phyloP scores from a whole-genome alignment of 2,329 filamentous ascomycete species.

The Thermothelomyces thermophilus region DNA sequence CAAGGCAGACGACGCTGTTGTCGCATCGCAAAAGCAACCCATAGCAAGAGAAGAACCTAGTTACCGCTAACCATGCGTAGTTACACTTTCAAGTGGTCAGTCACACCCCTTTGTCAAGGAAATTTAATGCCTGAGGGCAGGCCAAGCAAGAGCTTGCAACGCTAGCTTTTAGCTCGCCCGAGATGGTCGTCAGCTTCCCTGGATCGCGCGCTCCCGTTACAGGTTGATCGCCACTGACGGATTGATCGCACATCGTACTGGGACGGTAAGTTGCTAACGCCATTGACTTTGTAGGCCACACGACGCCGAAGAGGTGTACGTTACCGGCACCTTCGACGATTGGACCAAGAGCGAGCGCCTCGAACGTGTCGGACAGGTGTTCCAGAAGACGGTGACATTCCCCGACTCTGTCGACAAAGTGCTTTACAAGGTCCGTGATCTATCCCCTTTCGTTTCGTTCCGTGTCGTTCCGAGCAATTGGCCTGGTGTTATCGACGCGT shows the following conservation, averaged over 20 bases:
- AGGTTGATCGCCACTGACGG: too few relatives aligned
- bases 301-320: slow-evolving; percentile 77
- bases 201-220: too few relatives aligned
- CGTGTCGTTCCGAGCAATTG: neutral
- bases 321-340: slow-evolving; percentile 92
- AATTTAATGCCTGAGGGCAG: too few relatives aligned
- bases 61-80: slow-evolving; percentile 46
- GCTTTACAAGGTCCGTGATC: slow-evolving; percentile 76
- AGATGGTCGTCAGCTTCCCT: too few relatives aligned
- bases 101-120: neutral
- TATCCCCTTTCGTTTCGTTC: slow-evolving; percentile 11
- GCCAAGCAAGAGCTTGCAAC: too few relatives aligned
- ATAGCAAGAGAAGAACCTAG: neutral
- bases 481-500: neutral
- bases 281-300: slow-evolving; percentile 58
- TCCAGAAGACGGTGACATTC: slow-evolving; percentile 75
- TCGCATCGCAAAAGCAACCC: neutral
- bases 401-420: slow-evolving; percentile 63
- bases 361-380: slow-evolving; percentile 64
- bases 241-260: slow-evolving; percentile 15
- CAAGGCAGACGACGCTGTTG: neutral
- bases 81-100: slow-evolving; percentile 66
- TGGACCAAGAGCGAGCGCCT: slow-evolving; percentile 86
- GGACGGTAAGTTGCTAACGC: slow-evolving; percentile 19
- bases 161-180: too few relatives aligned